These are phyloP conservation scores for Cladosporium sp. DNA, from an alignment of 2,329 filamentous ascomycete species.

Conservation along the genomic window DNA sequence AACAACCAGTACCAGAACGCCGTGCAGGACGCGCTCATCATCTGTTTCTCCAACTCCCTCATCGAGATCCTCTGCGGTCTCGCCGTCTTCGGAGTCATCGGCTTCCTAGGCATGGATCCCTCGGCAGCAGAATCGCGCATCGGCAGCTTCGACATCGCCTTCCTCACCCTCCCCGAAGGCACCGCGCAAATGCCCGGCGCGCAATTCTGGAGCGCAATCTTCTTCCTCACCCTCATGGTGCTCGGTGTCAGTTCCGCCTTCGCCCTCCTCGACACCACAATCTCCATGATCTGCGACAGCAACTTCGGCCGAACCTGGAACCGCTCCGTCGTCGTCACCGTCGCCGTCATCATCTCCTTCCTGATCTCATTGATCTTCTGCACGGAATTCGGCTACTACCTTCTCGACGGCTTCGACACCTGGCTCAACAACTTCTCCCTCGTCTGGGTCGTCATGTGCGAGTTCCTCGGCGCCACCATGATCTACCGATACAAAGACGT, in stretches of 20 bases:
- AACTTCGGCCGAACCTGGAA: constrained; percentile 9
- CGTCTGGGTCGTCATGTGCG: constrained; percentile 51
- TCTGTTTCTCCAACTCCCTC: constrained; percentile 51
- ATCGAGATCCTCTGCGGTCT: constrained; percentile 52
- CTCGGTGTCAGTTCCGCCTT: constrained; percentile 44
- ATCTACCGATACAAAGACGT: constrained; percentile 50
- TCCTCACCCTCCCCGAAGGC: constrained; percentile 53
- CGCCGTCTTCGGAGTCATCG: constrained; percentile 52
- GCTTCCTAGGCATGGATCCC: constrained; percentile 38
- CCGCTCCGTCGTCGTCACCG: constrained; percentile 29
- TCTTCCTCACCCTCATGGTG: constrained; percentile 53
- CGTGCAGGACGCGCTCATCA: constrained; percentile 54
- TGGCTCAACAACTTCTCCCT: constrained; percentile 54
- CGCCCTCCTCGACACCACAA: constrained; percentile 52
- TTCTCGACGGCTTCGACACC: constrained; percentile 51
- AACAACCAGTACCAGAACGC: constrained; percentile 54
- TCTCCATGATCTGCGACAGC: constrained; percentile 25
- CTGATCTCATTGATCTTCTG: constrained; percentile 53
- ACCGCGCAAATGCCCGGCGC: constrained; percentile 53
- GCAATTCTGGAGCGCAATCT: constrained; percentile 53
- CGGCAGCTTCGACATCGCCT: constrained; percentile 54
- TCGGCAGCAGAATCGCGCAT: constrained; percentile 30
- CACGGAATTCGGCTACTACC: constrained; percentile 53
- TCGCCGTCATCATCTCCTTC: constrained; percentile 46
- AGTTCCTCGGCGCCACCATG: constrained; percentile 50